These are phyloP conservation scores for Boletus tomentosulus DNA, from an alignment of 768 basidiomycete genomes.

Conservation along the genomic window DNA sequence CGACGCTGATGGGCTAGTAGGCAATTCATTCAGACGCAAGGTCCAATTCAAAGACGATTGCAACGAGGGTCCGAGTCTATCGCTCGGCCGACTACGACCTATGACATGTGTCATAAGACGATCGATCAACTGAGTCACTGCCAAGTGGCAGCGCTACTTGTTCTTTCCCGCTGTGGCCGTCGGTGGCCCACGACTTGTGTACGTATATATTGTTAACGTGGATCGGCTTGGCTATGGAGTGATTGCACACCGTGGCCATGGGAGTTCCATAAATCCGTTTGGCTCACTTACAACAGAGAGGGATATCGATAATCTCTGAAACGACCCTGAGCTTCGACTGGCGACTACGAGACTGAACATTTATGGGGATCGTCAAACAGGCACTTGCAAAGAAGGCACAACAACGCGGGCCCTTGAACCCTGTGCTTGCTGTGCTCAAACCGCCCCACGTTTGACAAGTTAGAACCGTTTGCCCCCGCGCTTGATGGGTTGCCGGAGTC, in stretches of 20 bases:
- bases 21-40: not conserved
- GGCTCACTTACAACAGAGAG: not conserved
- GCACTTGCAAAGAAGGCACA: not conserved
- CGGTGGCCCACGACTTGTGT: not conserved
- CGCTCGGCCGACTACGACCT: not conserved
- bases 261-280: not conserved
- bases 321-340: not conserved
- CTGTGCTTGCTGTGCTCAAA: not conserved
- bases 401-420: not conserved
- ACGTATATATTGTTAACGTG: not conserved
- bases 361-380: not conserved
- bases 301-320: not conserved
- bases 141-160: not conserved
- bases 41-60: not conserved
- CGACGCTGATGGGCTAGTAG: not conserved
- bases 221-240: not conserved
- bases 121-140: not conserved
- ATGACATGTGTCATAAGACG: not conserved
- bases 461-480: conserved; percentile 69
- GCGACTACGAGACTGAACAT: not conserved
- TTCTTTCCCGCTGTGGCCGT: not conserved
- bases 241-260: not conserved
- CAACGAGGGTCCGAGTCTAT: not conserved
- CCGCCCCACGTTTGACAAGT: not conserved
- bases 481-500: conserved; percentile 70